These are phyloP conservation scores for Penicillium sp. DNA, from an alignment of 2,329 filamentous ascomycete species.

Conservation along the genomic window DNA sequence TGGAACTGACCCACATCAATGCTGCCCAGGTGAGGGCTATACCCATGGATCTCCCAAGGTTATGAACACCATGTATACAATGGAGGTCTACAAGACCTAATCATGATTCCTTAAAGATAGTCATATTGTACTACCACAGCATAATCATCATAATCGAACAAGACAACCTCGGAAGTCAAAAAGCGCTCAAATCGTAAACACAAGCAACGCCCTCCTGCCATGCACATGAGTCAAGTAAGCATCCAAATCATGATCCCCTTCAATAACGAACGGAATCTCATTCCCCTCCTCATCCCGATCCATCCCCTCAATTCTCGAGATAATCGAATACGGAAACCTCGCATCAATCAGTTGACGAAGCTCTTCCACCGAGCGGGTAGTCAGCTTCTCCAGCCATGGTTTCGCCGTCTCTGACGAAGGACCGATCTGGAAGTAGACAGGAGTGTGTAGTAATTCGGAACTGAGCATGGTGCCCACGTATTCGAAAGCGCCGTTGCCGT, in stretches of 20 bases:
- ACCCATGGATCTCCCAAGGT: too few species aligned
- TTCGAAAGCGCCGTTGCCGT: slow-evolving; percentile 37
- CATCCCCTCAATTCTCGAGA: slow-evolving; percentile 66
- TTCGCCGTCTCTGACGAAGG: slow-evolving; percentile 53
- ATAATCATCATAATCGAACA: too few species aligned
- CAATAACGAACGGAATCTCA: slow-evolving; percentile 66
- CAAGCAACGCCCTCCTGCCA: slow-evolving; percentile 57
- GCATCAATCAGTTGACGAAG: slow-evolving; percentile 62
- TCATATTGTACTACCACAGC: too few species aligned
- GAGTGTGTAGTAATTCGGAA: slow-evolving; percentile 46
- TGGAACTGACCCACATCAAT: too few species aligned
- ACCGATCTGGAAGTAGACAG: slow-evolving; percentile 71
- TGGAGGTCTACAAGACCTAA: too few species aligned
- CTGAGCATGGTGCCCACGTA: slow-evolving; percentile 42
- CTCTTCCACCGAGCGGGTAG: slow-evolving; percentile 60
- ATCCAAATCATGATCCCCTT: slow-evolving; percentile 70
- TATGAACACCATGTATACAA: too few species aligned
- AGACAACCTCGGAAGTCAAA: background rate
- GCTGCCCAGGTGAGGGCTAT: too few species aligned
- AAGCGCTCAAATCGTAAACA: slow-evolving; percentile 38
- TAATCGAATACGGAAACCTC: slow-evolving; percentile 62
- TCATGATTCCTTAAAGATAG: too few species aligned
- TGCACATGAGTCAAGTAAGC: slow-evolving; percentile 70
- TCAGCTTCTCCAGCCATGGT: slow-evolving; percentile 68
- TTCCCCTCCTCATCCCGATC: slow-evolving; percentile 61